Evolutionary conservation across 495 filamentous ascomycete species (phyloP), one percentile per base, ranked within the genome.

Genomic region (Penicillium silybi): DNA sequence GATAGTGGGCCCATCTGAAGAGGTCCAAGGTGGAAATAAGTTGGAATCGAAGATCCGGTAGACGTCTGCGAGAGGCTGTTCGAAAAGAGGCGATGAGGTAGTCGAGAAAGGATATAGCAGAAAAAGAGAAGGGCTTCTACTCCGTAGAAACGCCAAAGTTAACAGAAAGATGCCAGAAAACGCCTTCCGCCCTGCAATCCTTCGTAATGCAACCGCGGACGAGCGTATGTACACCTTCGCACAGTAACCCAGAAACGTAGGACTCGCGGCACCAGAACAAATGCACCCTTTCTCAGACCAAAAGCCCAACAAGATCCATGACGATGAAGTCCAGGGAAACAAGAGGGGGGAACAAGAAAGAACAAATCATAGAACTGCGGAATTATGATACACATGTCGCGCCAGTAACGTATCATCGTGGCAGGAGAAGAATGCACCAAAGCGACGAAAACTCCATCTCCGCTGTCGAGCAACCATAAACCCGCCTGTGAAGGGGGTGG

Each of bases 341-440:
- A 44, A n/a, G 41, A 51, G 50, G 40, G 37, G n/a, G 16, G 6
- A 39, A 39, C 8, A 3, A 13, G 10, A 13, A 32, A 19, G 13
- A 16, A 39, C 37, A 39, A 39, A 54, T 46, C 41, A 43, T 32
- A 22, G 44, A 57, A 49, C 23, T 13, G 40, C 40, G 40, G 42
- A 56, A 63, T 54, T 70, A 70, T 70, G 65, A 66, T 70, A 70
- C 67, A 70, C 35, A 53, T 44, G 46, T 59, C 53, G 48, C 60
- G 52, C 43, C 56, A 56, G 54, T 41, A 57, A 53, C 58, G 53
- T 62, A 52, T 46, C 55, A 48, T 65, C 60, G 56, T 68, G 44
- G 52, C 44, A 29, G 59, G 51, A 53, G 27, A 53, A 54, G 35
- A 50, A 46, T 54, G 46, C 46, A 50, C 40, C 20, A 55, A 18